Evolutionary conservation across 176 grass and related monocot species (phyloP), one percentile per base, ranked within the genome.

Genomic region (Eragrostis curvula): DNA sequence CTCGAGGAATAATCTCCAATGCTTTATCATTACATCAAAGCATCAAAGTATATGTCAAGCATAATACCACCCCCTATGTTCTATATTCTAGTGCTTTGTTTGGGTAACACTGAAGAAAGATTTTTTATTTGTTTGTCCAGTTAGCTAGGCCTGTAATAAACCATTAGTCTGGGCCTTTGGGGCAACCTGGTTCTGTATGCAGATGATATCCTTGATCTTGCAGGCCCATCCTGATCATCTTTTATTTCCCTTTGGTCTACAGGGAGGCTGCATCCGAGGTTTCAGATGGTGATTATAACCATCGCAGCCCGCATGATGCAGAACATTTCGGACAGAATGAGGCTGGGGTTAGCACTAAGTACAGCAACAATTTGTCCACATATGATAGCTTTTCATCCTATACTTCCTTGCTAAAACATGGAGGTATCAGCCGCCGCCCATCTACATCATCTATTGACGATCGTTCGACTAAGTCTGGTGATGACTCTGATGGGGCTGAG

Each of bases 401-500:
- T 50, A 36, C 76, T 69, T 74, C 55, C 29, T 64, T 21, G 48
- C 74, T 29, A 53, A 86, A 65, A 58, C 79, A 71, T 8, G 64
- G 55, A 62, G 65, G 82, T 9, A 50, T 81, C 28, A 58, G 40
- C 57, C 51, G 40, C 1, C 70, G 50, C 64, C 21, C 76, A 64
- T 78, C 81, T 53, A 27, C 36, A 17, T 66, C 70, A 52, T 85
- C 53, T 71, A 45, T 66, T 20, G 89, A 94, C 83, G 87, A 63
- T 7, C 87, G 60, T 24, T 87, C 43, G 2, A n/a, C 56, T 56
- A 92, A 74, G 80, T 73, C 81, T 9, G 70, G 82, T 39, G 84
- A 83, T 80, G 87, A 80, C 65, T 87, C 83, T 43, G 85, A 87
- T 83, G 89, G 81, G 32, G 74, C 74, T 58, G 92, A 87, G 24